Evolutionary conservation across 306 rosid genomes (phyloP).

Genomic region (Arachis hypogaea): DNA sequence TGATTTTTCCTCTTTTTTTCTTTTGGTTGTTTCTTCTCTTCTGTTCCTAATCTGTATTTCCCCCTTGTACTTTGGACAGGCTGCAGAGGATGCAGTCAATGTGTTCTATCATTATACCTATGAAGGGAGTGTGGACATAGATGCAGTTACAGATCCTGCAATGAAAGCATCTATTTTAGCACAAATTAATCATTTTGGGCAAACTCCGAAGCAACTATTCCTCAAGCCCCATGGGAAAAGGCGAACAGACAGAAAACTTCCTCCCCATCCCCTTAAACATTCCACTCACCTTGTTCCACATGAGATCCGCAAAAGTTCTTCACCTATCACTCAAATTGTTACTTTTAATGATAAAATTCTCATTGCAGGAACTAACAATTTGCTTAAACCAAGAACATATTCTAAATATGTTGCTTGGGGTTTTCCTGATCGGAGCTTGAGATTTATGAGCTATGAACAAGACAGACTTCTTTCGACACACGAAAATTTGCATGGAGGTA

Average conservation of each 20-base stretch:
- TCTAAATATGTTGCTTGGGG: slow-evolving; percentile 97
- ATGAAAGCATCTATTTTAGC: slow-evolving; percentile 99
- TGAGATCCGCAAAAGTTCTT: slow-evolving; percentile 77
- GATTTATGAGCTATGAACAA: slow-evolving; percentile 94
- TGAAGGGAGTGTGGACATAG: slow-evolving; percentile 98
- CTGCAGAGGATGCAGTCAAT: slow-evolving; percentile 96
- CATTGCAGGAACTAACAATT: slow-evolving; percentile 68
- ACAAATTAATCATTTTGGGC: slow-evolving; percentile 99
- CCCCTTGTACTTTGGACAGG: slow-evolving; percentile 57
- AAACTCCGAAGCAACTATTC: slow-evolving; percentile 97
- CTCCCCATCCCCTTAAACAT: slow-evolving; percentile 94
- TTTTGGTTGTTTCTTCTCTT: slow-evolving; percentile 14
- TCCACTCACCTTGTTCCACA: slow-evolving; percentile 72
- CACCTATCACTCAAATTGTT: slow-evolving; percentile 88
- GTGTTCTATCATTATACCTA: slow-evolving; percentile 98
- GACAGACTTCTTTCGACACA: slow-evolving; percentile 93
- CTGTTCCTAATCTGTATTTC: slow-evolving; percentile 43
- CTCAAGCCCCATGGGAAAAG: slow-evolving; percentile 89
- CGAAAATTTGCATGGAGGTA: slow-evolving; percentile 92
- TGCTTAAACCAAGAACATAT: slow-evolving; percentile 93
- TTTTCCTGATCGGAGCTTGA: slow-evolving; percentile 92
- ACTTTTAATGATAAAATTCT: slow-evolving; percentile 79
- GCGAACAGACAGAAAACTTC: slow-evolving; percentile 74
- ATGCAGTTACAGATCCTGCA: slow-evolving; percentile 95
- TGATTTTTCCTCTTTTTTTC: slow-evolving; percentile 23